Evolutionary conservation across 805 yeast species (phyloP), one percentile per base, ranked within the genome.

Genomic region (Grigorovia jiainica): DNA sequence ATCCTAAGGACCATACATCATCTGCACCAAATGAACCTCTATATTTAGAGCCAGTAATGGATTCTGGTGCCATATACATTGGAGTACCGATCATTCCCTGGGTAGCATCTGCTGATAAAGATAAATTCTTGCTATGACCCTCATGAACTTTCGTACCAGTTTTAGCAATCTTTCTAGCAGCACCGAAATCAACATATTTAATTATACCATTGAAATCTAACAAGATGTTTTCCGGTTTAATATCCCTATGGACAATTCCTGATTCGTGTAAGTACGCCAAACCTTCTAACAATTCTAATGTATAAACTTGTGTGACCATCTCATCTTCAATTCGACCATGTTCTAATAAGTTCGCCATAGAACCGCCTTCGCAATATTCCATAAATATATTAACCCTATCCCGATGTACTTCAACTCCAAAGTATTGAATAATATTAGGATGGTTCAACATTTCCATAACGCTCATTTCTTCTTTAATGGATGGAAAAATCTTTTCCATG

Each of bases 21-120:
- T 64, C 65, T 4, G 71, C 61, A 17, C 71, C 72, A 42, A 67
- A 60, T 25, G 57, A 56, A 5, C 65, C 61, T 24, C 61, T 58
- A 34, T 47, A 50, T 16, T 75, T 71, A 20, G 76, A 63, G 2
- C 97, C 97, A 1, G 94, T 84, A 45, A 92, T 87, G 0, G 86
- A 84, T 54, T 92, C 98, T 0, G 98, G 98, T 0, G 97, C 86
- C 97, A 92, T 90, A 64, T 92, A 92, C 97, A 90, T 92, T 11
- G 97, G 97, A 0, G 98, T 92, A 36, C 98, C 98, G 1, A 95
- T 58, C 71, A 67, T 58, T 47, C 65, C 57, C 46, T 67, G 51
- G 23, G 3, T 24, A 15, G 5, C 25, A 6, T 34, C 20, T 3
- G 38, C 13, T n/a, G 19, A 16, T n/a, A 21, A 5, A 18, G 40